These are phyloP conservation scores for Paracorniculantispora psalliotae DNA, from an alignment of 2,329 filamentous ascomycete species.

Conservation along the genomic window DNA sequence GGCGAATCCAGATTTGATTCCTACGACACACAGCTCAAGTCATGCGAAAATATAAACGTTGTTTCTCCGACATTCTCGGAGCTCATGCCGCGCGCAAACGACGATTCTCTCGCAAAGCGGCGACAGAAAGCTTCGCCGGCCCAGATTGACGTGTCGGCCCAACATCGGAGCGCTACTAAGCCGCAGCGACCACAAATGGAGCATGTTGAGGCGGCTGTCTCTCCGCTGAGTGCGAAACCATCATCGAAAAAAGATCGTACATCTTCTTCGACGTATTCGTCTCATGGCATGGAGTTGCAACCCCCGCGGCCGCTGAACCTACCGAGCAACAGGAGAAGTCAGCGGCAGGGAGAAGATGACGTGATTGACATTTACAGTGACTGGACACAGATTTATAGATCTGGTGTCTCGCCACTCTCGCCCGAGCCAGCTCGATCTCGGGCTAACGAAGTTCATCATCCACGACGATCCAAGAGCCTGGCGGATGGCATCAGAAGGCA, in stretches of 20 bases:
- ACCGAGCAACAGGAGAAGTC: neutral
- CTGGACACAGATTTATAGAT: slow-evolving; percentile 22
- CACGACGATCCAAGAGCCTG: slow-evolving; percentile 27
- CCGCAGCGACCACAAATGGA: slow-evolving; percentile 9
- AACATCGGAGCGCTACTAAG: neutral
- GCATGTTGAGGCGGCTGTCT: slow-evolving; percentile 18
- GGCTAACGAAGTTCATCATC: slow-evolving; percentile 18
- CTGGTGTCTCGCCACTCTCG: slow-evolving; percentile 14
- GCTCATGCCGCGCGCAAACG: slow-evolving; percentile 24
- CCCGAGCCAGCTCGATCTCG: slow-evolving; percentile 16
- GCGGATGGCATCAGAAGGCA: slow-evolving; percentile 20
- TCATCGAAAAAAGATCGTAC: slow-evolving; percentile 13
- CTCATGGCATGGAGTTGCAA: slow-evolving; percentile 15
- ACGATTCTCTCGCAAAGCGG: slow-evolving; percentile 25
- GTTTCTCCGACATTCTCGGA: slow-evolving; percentile 28
- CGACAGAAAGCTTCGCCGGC: slow-evolving; percentile 19
- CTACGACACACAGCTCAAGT: neutral
- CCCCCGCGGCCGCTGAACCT: slow-evolving; percentile 21
- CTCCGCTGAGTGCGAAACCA: slow-evolving; percentile 23
- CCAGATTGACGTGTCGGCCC: slow-evolving; percentile 3
- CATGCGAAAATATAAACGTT: slow-evolving; percentile 12
- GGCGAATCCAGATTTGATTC: neutral
- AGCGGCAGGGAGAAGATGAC: slow-evolving; percentile 17
- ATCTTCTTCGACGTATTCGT: slow-evolving; percentile 23
- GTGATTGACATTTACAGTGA: slow-evolving; percentile 22